Conservation (phyloP, 2,329 filamentous ascomycete species). For the Fusarium chaquense region DNA sequence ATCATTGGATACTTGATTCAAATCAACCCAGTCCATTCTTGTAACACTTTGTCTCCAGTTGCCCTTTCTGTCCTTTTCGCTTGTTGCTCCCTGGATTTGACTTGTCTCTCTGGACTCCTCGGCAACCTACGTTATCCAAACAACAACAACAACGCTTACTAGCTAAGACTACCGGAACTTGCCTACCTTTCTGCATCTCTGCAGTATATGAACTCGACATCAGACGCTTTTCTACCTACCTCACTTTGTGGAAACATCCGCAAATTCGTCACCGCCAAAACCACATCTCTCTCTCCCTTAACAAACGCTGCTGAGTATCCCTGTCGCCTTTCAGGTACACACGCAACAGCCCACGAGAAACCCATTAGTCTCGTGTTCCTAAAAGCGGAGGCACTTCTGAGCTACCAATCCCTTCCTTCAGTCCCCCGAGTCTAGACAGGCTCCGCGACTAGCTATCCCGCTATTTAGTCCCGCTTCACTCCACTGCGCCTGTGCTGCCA, state of each 20-base stretch:
- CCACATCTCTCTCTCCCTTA: constrained; percentile 13
- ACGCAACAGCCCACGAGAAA: constrained; percentile 34
- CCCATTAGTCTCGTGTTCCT: constrained; percentile 33
- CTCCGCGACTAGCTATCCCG: constrained; percentile 35
- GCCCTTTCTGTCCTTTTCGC: constrained; percentile 1
- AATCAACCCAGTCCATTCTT: background rate
- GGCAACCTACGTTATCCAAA: constrained; percentile 20
- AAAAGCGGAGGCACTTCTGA: constrained; percentile 39
- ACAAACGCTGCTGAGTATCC: constrained; percentile 11
- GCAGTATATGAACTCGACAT: constrained; percentile 34
- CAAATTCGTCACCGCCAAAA: constrained; percentile 33
- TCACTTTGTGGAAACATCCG: background rate
- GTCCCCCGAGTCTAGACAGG: constrained; percentile 30
- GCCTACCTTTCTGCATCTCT: background rate
- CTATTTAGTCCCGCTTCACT: constrained; percentile 26
- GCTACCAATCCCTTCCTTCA: constrained; percentile 17
- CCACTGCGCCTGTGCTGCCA: constrained; percentile 27
- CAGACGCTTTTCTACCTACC: background rate
- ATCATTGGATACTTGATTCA: constrained; percentile 2
- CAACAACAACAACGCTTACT: constrained; percentile 21
- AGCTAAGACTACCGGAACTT: constrained; percentile 11
- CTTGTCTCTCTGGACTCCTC: constrained; percentile 25
- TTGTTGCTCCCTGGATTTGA: constrained; percentile 19
- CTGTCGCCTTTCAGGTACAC: constrained; percentile 31
- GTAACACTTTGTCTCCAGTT: background rate